These are phyloP conservation scores for Pleodorina starrii DNA, from an alignment of 139 green algal genomes.

Conservation along the genomic window DNA sequence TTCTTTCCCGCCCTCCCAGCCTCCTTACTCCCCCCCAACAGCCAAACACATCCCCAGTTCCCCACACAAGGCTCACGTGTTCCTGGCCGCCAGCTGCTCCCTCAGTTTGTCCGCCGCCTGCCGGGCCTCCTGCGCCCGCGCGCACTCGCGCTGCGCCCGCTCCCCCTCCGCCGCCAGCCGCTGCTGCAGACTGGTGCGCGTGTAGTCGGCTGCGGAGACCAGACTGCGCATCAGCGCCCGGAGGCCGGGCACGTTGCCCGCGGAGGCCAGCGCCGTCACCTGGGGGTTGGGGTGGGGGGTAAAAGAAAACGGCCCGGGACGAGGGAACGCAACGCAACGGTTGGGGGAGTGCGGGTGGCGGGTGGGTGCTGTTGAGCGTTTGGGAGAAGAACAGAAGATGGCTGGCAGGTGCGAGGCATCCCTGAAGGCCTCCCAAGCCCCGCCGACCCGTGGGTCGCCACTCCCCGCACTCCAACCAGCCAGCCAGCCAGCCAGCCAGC, in stretches of 20 bases:
- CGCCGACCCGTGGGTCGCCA: too few species aligned
- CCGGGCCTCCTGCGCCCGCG: not conserved
- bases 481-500: too few species aligned
- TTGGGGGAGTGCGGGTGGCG: not conserved
- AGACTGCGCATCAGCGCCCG: slow-evolving; percentile 29
- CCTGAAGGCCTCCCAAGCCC: too few species aligned
- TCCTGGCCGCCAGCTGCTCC: slow-evolving; percentile 23
- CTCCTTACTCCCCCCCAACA: too few species aligned
- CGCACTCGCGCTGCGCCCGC: slow-evolving; percentile 27
- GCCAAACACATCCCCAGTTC: too few species aligned
- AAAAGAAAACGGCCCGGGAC: not conserved
- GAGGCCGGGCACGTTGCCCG: slow-evolving; percentile 40
- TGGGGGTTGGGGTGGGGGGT: not conserved
- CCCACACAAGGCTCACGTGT: too few species aligned
- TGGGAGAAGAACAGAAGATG: too few species aligned
- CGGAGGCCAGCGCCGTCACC: slow-evolving; percentile 14
- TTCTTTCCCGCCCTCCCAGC: too few species aligned
- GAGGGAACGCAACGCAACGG: too few species aligned
- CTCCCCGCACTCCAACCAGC: too few species aligned
- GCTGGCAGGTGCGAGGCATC: too few species aligned
- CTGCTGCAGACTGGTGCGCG: not conserved
- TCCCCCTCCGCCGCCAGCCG: slow-evolving; percentile 19
- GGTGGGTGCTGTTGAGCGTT: too few species aligned
- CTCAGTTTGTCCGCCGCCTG: not conserved
- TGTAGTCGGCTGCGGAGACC: slow-evolving; percentile 15